Percentiles rank a stretch among this genome's conserved stretches.
Conservation (phyloP, 176 grass and related monocot species). For the Aegilops sharonensis region DNA sequence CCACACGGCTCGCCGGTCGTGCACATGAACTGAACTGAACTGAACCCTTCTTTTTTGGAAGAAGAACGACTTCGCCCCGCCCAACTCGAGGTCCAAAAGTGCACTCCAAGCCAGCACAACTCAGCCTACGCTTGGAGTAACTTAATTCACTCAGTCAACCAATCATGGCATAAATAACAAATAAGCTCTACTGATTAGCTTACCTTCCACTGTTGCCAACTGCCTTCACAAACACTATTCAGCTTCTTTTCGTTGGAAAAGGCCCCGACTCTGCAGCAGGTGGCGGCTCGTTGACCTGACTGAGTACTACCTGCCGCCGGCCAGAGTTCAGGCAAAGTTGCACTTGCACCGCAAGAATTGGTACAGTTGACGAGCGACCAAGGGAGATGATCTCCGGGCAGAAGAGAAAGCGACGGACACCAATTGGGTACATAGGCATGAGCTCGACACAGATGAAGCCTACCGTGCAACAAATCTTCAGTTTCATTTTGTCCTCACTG, state of each 20-base stretch:
- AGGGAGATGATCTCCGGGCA: not conserved
- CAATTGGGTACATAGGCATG: not conserved
- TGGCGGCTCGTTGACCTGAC: not conserved
- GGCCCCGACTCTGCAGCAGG: not conserved
- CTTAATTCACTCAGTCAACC: not conserved
- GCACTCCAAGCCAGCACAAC: not conserved
- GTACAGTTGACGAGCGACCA: not conserved
- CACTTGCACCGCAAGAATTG: not conserved
- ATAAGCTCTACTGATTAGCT: not conserved
- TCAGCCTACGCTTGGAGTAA: not conserved
- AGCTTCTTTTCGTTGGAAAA: constrained; percentile 8
- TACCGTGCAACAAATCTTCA: not conserved
- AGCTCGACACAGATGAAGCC: not conserved
- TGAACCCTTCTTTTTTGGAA: not conserved
- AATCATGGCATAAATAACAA: not conserved
- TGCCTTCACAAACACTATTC: not conserved
- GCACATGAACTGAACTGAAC: constrained; percentile 16
- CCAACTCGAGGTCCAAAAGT: not conserved
- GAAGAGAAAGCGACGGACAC: constrained; percentile 43
- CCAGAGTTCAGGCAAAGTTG: not conserved
- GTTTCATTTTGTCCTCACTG: too few relatives aligned
- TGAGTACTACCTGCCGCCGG: too few relatives aligned
- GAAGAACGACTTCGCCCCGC: not conserved
- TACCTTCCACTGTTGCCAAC: not conserved
- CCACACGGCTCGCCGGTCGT: not conserved